Conservation (phyloP, 2,329 filamentous ascomycete genomes). For the Apiospora marii region DNA sequence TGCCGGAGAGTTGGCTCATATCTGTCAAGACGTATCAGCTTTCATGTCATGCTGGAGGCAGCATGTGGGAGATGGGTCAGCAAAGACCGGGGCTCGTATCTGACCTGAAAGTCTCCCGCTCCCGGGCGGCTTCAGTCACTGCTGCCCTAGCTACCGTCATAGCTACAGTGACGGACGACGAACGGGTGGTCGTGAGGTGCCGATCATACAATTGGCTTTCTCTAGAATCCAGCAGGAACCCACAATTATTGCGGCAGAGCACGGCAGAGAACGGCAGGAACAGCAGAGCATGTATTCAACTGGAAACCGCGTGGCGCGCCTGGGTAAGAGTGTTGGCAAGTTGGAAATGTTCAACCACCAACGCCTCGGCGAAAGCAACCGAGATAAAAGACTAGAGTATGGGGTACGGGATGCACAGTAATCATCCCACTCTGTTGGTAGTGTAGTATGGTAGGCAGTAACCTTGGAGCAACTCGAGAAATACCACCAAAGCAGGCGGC, state of each 20-base stretch:
- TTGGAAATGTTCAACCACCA: background rate
- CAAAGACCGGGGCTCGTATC: background rate
- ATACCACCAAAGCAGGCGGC: background rate
- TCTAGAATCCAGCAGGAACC: background rate
- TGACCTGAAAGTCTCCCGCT: conserved; percentile 15
- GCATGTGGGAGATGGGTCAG: background rate
- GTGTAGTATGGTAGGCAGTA: background rate
- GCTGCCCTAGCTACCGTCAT: conserved; percentile 4
- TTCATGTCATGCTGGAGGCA: background rate
- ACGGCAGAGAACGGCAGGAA: background rate
- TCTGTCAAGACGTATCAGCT: conserved; percentile 7
- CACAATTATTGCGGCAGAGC: background rate
- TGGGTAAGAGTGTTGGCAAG: background rate
- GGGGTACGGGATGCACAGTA: background rate
- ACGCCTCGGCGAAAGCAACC: background rate
- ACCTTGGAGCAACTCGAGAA: background rate
- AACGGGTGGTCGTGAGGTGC: background rate
- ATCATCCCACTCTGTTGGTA: background rate
- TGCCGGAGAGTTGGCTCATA: background rate
- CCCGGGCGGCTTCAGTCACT: conserved; percentile 7
- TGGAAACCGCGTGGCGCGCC: background rate
- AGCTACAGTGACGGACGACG: background rate
- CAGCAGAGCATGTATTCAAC: background rate
- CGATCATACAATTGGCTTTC: background rate
- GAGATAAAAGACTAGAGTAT: background rate